Conservation (phyloP, 208 protist species). For the Leishmania mexicana region DNA sequence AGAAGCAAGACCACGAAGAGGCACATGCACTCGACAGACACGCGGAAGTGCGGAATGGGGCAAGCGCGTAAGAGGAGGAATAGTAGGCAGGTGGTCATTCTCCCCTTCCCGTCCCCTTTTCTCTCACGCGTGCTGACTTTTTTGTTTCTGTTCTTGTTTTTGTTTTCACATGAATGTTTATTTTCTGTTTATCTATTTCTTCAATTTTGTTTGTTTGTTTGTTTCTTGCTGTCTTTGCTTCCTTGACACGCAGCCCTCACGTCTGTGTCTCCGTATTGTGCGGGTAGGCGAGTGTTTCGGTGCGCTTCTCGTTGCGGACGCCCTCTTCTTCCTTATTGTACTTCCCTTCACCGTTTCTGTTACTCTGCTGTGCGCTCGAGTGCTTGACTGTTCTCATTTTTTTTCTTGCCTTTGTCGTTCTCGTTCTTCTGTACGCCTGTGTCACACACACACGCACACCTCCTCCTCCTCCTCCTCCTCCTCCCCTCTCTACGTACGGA, state of each 20-base stretch:
- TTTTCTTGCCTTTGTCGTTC: neutral
- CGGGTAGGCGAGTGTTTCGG: neutral
- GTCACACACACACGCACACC: neutral
- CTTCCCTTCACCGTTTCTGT: neutral
- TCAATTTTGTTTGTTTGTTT: constrained; percentile 11
- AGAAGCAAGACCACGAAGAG: too few species aligned
- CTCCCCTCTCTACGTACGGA: neutral
- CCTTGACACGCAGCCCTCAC: neutral
- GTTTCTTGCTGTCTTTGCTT: constrained; percentile 11
- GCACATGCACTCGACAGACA: neutral
- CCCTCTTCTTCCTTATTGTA: neutral
- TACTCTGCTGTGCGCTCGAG: neutral
- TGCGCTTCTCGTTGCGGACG: neutral
- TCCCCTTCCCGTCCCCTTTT: neutral
- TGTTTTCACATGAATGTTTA: constrained; percentile 7
- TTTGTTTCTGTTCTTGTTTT: neutral
- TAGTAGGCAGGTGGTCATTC: neutral
- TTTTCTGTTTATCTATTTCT: constrained; percentile 9
- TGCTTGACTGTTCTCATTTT: neutral
- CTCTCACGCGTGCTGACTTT: neutral
- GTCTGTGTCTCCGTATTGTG: neutral
- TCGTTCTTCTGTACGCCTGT: neutral
- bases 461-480: neutral
- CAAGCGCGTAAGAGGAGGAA: too few species aligned
- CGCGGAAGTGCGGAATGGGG: neutral